These are phyloP conservation scores for Boletus insuetus DNA, from an alignment of 768 basidiomycete species.

Conservation along the genomic window DNA sequence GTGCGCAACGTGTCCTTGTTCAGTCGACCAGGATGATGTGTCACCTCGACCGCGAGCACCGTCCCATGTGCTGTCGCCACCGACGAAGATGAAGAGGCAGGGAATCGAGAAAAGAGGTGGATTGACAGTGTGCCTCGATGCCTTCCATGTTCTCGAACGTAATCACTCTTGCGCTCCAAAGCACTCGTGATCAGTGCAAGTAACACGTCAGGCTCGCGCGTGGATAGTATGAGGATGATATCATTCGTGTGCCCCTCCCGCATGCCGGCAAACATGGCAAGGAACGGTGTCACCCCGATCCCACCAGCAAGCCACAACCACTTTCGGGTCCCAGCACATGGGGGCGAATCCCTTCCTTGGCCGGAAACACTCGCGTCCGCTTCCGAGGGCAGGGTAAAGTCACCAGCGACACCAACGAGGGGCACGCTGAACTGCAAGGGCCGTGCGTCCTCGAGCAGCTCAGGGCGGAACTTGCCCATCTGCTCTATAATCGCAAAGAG, in stretches of 20 bases:
- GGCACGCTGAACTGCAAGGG: slow-evolving; percentile 40
- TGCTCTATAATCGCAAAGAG: slow-evolving; percentile 49
- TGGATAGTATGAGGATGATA: slow-evolving; percentile 48
- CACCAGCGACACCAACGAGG: slow-evolving; percentile 52
- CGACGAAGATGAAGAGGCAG: background rate
- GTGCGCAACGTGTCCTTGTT: slow-evolving; percentile 1
- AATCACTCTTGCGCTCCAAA: background rate
- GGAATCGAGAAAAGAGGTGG: slow-evolving; percentile 38
- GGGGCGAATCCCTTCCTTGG: background rate
- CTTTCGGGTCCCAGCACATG: slow-evolving; percentile 7
- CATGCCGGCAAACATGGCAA: slow-evolving; percentile 47
- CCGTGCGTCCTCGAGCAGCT: slow-evolving; percentile 39
- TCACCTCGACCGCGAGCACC: slow-evolving; percentile 11
- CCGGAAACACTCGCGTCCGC: background rate
- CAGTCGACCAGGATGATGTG: slow-evolving; percentile 21
- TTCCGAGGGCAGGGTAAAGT: slow-evolving; percentile 40
- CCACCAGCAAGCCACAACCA: slow-evolving; percentile 61
- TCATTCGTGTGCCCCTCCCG: slow-evolving; percentile 22
- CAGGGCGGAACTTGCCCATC: slow-evolving; percentile 38
- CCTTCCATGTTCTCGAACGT: background rate
- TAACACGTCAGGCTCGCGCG: slow-evolving; percentile 52
- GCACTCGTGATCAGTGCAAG: slow-evolving; percentile 35
- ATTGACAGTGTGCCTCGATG: slow-evolving; percentile 26
- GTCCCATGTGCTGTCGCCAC: slow-evolving; percentile 10
- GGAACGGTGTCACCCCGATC: slow-evolving; percentile 64